phyloP scores from a whole-genome alignment of 2,329 filamentous ascomycete genomes.

The Trichophyton schoenleinii region DNA sequence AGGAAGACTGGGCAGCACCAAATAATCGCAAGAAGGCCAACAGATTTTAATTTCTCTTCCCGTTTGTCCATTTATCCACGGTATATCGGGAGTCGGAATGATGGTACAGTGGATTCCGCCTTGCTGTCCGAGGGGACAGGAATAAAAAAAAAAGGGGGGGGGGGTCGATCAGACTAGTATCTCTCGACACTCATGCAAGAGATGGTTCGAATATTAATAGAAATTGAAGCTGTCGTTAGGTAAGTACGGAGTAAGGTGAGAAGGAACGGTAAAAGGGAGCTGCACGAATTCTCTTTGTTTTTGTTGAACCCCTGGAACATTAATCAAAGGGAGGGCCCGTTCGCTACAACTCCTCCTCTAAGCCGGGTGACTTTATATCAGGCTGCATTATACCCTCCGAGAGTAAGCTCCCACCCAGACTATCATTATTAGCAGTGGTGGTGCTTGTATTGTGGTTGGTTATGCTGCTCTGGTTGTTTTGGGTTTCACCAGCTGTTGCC shows the following conservation, averaged over 20 bases:
- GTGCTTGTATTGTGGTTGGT: not conserved
- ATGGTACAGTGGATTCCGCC: not conserved
- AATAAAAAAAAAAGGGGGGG: not conserved
- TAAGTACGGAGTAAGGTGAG: not conserved
- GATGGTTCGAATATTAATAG: not conserved
- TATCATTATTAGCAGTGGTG: not conserved
- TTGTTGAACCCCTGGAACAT: not conserved
- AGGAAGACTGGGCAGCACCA: not conserved
- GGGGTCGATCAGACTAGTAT: not conserved
- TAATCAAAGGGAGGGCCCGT: not conserved
- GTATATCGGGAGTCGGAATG: not conserved
- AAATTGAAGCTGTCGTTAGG: not conserved
- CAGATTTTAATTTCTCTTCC: not conserved
- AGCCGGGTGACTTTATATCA: constrained; percentile 4
- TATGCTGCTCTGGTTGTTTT: not conserved
- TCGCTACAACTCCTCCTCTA: constrained; percentile 9
- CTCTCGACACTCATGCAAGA: not conserved
- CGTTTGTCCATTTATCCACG: not conserved
- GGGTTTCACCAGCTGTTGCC: not conserved
- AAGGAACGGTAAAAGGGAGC: not conserved
- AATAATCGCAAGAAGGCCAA: not conserved
- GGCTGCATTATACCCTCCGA: constrained; percentile 6
- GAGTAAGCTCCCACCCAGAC: not conserved
- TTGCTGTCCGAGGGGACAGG: not conserved
- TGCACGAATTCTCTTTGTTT: not conserved